These are phyloP conservation scores for Sporisorium exsertum DNA, from an alignment of 1,284 basidiomycete genomes.

Conservation along the genomic window DNA sequence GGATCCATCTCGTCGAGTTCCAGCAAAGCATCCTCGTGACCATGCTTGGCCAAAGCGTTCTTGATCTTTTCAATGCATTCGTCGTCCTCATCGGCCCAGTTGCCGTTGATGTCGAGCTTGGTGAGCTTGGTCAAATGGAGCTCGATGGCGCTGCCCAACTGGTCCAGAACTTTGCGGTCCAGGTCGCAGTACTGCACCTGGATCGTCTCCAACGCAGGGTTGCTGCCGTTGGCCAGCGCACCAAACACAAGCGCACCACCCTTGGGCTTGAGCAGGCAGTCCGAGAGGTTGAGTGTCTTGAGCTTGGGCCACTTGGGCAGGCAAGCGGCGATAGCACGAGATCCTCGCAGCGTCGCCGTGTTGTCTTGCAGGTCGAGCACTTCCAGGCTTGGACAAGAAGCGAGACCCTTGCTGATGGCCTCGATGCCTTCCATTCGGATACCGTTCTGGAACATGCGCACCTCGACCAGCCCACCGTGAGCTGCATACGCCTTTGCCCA, in stretches of 20 bases:
- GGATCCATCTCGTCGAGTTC: constrained; percentile 68
- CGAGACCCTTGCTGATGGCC: constrained; percentile 81
- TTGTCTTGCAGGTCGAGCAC: constrained; percentile 95
- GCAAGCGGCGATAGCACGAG: constrained; percentile 80
- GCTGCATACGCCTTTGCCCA: constrained; percentile 91
- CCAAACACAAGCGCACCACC: constrained; percentile 69
- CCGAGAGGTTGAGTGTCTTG: constrained; percentile 85
- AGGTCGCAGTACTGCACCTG: constrained; percentile 67
- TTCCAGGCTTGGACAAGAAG: constrained; percentile 78
- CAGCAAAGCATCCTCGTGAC: constrained; percentile 57
- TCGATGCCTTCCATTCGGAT: constrained; percentile 93
- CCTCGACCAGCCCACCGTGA: constrained; percentile 81
- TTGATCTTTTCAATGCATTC: constrained; percentile 63
- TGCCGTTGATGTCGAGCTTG: constrained; percentile 67
- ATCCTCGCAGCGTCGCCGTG: constrained; percentile 83
- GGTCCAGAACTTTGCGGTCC: constrained; percentile 57
- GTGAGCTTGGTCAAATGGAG: constrained; percentile 48
- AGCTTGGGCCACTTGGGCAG: constrained; percentile 79
- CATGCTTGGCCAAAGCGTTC: constrained; percentile 57
- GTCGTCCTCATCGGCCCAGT: constrained; percentile 68
- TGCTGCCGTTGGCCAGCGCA: constrained; percentile 55
- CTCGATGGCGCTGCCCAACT: constrained; percentile 58
- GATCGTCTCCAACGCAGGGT: constrained; percentile 56
- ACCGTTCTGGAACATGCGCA: constrained; percentile 95
- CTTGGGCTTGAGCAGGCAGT: constrained; percentile 82